phyloP scores from a whole-genome alignment of 805 yeast species.

The Phaffomyces thermotolerans region DNA sequence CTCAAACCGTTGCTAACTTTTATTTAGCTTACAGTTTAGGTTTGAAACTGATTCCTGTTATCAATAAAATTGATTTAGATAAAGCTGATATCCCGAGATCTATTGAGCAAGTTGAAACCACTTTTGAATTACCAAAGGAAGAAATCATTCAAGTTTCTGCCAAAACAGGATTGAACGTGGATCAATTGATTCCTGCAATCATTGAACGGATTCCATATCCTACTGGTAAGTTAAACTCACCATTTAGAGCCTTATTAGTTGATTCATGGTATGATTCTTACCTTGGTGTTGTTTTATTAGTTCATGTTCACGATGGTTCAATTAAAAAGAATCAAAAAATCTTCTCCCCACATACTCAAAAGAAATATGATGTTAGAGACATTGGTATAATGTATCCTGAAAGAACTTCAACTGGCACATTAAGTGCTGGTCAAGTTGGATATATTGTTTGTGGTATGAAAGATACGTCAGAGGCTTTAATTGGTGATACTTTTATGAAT shows the following conservation, averaged over 20 bases:
- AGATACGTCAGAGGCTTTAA: slow-evolving; percentile 73
- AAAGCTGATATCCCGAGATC: slow-evolving; percentile 79
- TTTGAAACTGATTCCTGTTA: slow-evolving; percentile 75
- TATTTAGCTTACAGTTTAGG: slow-evolving; percentile 83
- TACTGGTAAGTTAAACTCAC: slow-evolving; percentile 41
- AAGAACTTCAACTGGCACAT: slow-evolving; percentile 50
- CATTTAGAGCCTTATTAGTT: slow-evolving; percentile 73
- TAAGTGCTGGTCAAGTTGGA: slow-evolving; percentile 91
- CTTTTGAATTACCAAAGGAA: slow-evolving; percentile 70
- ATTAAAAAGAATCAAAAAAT: slow-evolving; percentile 70
- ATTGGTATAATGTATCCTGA: slow-evolving; percentile 96
- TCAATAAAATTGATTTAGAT: slow-evolving; percentile 85
- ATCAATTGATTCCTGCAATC: slow-evolving; percentile 70
- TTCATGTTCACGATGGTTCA: slow-evolving; percentile 78
- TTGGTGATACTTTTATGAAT: slow-evolving; percentile 84
- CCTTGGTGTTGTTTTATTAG: slow-evolving; percentile 81
- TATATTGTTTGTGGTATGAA: slow-evolving; percentile 94
- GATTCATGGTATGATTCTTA: slow-evolving; percentile 97
- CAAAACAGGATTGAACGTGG: slow-evolving; percentile 81
- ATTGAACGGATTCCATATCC: slow-evolving; percentile 81
- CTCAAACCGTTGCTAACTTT: slow-evolving; percentile 97
- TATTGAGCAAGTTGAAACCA: slow-evolving; percentile 74
- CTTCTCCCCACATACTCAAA: slow-evolving; percentile 67
- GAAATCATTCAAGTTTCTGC: slow-evolving; percentile 86
- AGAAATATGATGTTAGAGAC: slow-evolving; percentile 81